Evolutionary conservation across 1,284 basidiomycete species (phyloP), one percentile per base, ranked within the genome.

Genomic region (Inonotus hispidus): DNA sequence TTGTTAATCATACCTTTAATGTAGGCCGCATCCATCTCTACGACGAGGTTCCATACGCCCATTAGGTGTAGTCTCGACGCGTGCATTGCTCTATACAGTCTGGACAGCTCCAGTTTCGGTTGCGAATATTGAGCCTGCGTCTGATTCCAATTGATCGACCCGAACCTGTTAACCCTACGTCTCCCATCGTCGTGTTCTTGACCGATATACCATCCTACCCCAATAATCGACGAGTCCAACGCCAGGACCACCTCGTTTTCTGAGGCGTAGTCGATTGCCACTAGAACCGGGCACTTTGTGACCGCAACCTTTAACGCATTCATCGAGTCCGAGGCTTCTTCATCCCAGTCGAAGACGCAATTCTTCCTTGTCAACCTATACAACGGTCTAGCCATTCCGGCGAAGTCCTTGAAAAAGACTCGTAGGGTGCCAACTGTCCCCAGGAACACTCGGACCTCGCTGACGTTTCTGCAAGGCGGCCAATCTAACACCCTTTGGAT

Each of bases 181-280:
- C n/a, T n/a, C n/a, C n/a, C n/a, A n/a, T n/a, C n/a, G n/a, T n/a
- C n/a, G 3, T 39, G 38, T 16, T 39, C 38, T 3, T 39, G 38
- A 11, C 38, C 69, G 0, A 79, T 56, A 3, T 72, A 67, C 35
- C 64, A 0, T n/a, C n/a, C n/a, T n/a, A n/a, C n/a, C n/a, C n/a
- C n/a, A n/a, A n/a, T n/a, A n/a, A n/a, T n/a, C n/a, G 71, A 75
- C 0, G 71, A 73, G 55, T 79, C 73, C 0, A 79, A 74, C 0
- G 72, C 68, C 0, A 79, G 60, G 2, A 75, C 69, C 0, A 79
- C 72, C 6, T 66, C 61, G 0, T 58, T 2, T 0, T 53, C 56
- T 1, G 67, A 71, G 0, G 56, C 4, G 37, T 77, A 77, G 57
- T 79, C 69, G 19, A 80, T 67, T 0, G 69, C 64, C 0, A 64